Base-by-base conservation (phyloP, 768 basidiomycete species). In the Tylopilus subfusipes region DNA sequence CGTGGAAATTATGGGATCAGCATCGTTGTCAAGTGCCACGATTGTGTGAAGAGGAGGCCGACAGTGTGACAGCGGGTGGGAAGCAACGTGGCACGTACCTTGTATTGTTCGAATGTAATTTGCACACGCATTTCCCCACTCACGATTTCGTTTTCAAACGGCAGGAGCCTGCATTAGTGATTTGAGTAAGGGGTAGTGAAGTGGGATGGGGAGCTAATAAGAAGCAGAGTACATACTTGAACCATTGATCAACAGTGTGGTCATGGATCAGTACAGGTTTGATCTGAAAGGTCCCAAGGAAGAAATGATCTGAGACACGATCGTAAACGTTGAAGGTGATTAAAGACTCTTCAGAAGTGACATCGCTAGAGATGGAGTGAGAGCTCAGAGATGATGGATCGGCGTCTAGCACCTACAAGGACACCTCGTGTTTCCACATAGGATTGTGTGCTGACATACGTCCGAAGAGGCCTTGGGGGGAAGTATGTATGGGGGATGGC, bases 401-500 rank as follows among this genome's bases (percentile, higher is more conserved):
- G 21, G 42, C 25, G 21, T 29, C 60, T 24, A 58, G 50, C 29
- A 81, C 95, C 73, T 72, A 98, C 96, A 99, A 99, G 42, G 91
- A 86, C 31, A 98, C 97, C 70, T 98, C 90, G 70, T 98, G 96
- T 75, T 99, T 99, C 97, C 97, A 99, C 21, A 95, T 86, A 12
- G 97, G 96, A 75, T 93, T 98, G 66, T 91, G 81, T 53, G 90
- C 80, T 19, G 84, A 85, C 34, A 83, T 70, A 48, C 84, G 78
- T 55, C 82, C 80, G 63, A 90, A 86, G 49, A 88, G 78, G 6
- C 76, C 71, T 46, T 76, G 77, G 1, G 64, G 64, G 33, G 73
- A 50, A 16, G 68, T 57, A 53, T 54, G 50, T 49, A 42, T 53
- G 25, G 66, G 58, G 2, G 65, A 75, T 66, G 59, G 75, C 61